Evolutionary conservation across 192 early-diverging fungal species (phyloP), one percentile per base, ranked within the genome.

Genomic region (Podila verticillata): DNA sequence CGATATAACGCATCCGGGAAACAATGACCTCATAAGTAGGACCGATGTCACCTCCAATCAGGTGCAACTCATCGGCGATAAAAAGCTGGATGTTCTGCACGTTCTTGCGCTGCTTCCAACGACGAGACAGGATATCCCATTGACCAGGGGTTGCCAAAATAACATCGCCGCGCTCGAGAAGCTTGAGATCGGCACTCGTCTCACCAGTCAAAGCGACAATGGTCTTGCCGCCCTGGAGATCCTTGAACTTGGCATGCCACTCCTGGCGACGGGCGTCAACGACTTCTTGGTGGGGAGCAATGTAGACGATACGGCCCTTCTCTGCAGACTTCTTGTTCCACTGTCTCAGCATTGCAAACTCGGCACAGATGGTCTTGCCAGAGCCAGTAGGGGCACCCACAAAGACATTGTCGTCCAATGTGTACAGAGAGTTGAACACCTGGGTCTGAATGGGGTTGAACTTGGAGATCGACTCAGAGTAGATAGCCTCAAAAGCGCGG

Each of bases 371-470:
- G 20, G 97, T 98, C 87, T 99, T 99, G 34, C 98, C 98, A n/a
- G 87, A 88, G 15, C 97, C 97, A 13, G 96, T 91, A 63, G 98
- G 91, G 2, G 97, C 96, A 54, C 96, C 95, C 54, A 99, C 83
- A 70, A 99, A 94, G 0, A 92, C 89, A 69, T 95, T 97, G 24
- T 98, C 94, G 63, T 98, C 96, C 10, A 90, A 86, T 36, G 86
- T 87, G 81, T 96, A 99, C 36, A 98, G 80, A 19, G 96, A 80
- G 71, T 99, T 93, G 84, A 98, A 98, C 2, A 91, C 90, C 77
- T 99, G 97, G 2, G 97, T 97, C 86, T 99, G 98, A 48, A 99
- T 92, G 15, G 97, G 94, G 75, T 98, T 99, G 82, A 99, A 98
- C 24, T 86, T 83, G 58, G 84, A 74, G 54, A 93, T 84, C 59